Base-by-base conservation (phyloP, 2,329 filamentous ascomycete species). In the Penicillium brasilianum region DNA sequence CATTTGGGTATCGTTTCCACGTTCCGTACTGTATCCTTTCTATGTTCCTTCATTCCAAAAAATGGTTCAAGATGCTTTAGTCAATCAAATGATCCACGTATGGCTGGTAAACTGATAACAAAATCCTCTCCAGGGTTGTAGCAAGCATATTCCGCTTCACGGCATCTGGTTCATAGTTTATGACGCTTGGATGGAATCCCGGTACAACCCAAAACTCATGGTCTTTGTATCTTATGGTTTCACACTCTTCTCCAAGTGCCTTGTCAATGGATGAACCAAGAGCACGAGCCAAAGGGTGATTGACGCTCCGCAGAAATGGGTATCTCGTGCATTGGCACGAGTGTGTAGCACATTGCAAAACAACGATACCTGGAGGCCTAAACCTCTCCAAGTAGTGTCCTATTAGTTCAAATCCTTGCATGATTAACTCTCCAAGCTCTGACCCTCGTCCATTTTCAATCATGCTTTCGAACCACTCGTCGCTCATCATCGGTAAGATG, bases 391-490 rank as follows among this genome's bases (percentile, higher is more conserved):
- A 52, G 49, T 52, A 52, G 28, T 32, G 25, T 20, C 28, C 49
- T 28, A 52, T 32, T 20, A 52, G 49, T 36, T 52, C 49, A 32
- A 34, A 52, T 32, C 49, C 25, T 52, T 52, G 49, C 10, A 36
- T 18, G 3, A 52, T 36, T 34, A 32, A 9, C 20, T 52, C 34
- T 32, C 18, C 20, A 32, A 52, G 25, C 28, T 52, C 49, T 34
- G n/a, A 22, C 34, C 18, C 7, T 32, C 49, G 49, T 52, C 49
- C 49, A n/a, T 34, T 32, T 32, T 36, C 28, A 30, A 36, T 36
- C 49, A 52, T 52, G n/a, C 34, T 52, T 32, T 52, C 49, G n/a
- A 52, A n/a, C 49, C 30, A 52, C 25, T 52, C 49, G 25, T 52
- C 49, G 49, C 49, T 34, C 20, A 52, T 52, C 30, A 52, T 52